Conservation (phyloP, 2,329 filamentous ascomycete genomes). For the Xylariales sp. region DNA sequence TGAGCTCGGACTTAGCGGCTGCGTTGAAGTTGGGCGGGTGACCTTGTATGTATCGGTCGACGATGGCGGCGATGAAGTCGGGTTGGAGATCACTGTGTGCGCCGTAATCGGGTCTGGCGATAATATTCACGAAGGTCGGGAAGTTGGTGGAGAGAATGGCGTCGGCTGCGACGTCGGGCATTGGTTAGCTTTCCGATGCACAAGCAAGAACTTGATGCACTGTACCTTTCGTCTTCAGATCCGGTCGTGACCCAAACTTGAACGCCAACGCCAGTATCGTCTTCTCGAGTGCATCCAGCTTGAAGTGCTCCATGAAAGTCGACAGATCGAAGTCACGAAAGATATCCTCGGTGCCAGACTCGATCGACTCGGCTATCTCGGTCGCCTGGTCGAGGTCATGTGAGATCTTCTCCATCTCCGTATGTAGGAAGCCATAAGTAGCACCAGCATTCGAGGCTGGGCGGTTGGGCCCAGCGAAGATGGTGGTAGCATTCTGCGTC, state of each 20-base stretch:
- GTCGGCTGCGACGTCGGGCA: slow-evolving; percentile 62
- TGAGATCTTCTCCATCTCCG: slow-evolving; percentile 82
- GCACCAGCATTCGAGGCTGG: slow-evolving; percentile 67
- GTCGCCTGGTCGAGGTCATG: slow-evolving; percentile 76
- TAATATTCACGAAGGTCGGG: slow-evolving; percentile 68
- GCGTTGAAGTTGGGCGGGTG: slow-evolving; percentile 83
- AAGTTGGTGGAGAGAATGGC: slow-evolving; percentile 82
- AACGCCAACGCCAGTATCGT: slow-evolving; percentile 84
- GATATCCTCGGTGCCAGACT: slow-evolving; percentile 83
- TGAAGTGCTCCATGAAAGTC: slow-evolving; percentile 93
- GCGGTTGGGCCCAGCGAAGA: slow-evolving; percentile 77
- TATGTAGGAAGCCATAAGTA: slow-evolving; percentile 78
- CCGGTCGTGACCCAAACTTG: slow-evolving; percentile 72
- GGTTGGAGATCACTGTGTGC: slow-evolving; percentile 63
- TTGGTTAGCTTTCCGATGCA: slow-evolving; percentile 23
- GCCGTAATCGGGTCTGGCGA: slow-evolving; percentile 60
- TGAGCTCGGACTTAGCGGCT: slow-evolving; percentile 64
- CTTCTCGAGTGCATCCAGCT: slow-evolving; percentile 82
- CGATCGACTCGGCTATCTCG: slow-evolving; percentile 91
- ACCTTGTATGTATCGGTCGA: slow-evolving; percentile 83
- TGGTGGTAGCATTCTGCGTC: slow-evolving; percentile 82
- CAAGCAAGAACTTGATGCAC: slow-evolving; percentile 10
- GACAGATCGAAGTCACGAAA: slow-evolving; percentile 96
- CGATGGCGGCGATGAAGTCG: slow-evolving; percentile 69
- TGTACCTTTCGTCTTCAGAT: slow-evolving; percentile 85